These are phyloP conservation scores for Blastomyces parvus DNA, from an alignment of 2,329 filamentous ascomycete genomes.

Conservation along the genomic window DNA sequence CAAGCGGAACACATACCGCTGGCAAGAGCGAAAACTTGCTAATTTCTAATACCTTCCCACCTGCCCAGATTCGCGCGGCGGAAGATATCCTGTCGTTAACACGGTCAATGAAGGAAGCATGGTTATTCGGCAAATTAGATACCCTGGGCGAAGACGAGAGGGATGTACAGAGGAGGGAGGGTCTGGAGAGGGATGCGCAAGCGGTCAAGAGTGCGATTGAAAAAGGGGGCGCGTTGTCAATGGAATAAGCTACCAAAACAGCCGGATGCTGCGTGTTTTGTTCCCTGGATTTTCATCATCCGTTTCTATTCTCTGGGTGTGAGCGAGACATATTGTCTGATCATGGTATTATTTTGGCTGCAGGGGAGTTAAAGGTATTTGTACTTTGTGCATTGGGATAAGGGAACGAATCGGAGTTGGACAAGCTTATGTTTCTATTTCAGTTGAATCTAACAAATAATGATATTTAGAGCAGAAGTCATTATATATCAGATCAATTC, in stretches of 20 bases:
- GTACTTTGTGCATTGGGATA: too few relatives aligned
- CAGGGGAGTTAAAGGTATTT: not conserved
- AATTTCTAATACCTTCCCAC: not conserved
- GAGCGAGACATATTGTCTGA: not conserved
- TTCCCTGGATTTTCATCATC: not conserved
- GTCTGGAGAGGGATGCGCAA: constrained; percentile 40
- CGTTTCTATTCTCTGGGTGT: not conserved
- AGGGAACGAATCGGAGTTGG: not conserved
- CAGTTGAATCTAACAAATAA: not conserved
- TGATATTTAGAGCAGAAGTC: not conserved
- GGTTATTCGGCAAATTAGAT: constrained; percentile 56
- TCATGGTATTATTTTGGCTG: not conserved
- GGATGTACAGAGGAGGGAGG: constrained; percentile 33
- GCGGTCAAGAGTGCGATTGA: constrained; percentile 35
- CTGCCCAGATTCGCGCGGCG: constrained; percentile 46
- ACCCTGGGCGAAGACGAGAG: constrained; percentile 42
- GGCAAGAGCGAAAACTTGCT: not conserved
- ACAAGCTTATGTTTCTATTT: not conserved
- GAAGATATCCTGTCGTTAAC: constrained; percentile 54
- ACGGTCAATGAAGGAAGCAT: constrained; percentile 55
- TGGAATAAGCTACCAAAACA: not conserved
- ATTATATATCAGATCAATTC: not conserved
- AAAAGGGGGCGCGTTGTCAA: constrained; percentile 22
- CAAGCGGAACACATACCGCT: not conserved
- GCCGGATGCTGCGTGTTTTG: not conserved